A percentile compares a stretch with the other conserved stretches of the same genome.
Conservation (phyloP, 1,284 basidiomycete genomes). For the Malassezia dermatis region DNA sequence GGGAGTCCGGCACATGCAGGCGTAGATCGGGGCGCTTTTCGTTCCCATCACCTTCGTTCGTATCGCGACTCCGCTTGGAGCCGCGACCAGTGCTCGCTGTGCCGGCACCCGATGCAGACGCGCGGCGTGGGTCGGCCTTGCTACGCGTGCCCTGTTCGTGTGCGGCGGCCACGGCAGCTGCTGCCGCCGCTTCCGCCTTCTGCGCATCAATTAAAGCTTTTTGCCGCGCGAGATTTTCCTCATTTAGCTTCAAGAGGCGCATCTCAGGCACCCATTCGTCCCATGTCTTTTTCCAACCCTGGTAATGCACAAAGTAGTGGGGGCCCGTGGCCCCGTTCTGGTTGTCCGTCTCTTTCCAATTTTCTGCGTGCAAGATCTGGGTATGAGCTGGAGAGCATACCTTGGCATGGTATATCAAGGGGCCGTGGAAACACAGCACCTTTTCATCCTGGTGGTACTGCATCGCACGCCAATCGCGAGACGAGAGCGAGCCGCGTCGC, state of each 20-base stretch:
- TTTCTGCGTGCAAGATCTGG: constrained; percentile 67
- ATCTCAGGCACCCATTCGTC: constrained; percentile 89
- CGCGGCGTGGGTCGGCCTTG: constrained; percentile 20
- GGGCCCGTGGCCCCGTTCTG: constrained; percentile 59
- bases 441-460: constrained; percentile 59
- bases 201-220: constrained; percentile 48
- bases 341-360: constrained; percentile 62
- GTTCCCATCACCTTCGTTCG: constrained; percentile 51
- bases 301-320: constrained; percentile 94
- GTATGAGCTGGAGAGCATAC: constrained; percentile 39
- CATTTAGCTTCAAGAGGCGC: constrained; percentile 76
- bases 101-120: constrained; percentile 23
- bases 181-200: constrained; percentile 37
- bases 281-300: constrained; percentile 99
- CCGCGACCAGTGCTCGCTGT: constrained; percentile 6
- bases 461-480: constrained; percentile 18
- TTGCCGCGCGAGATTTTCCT: constrained; percentile 71
- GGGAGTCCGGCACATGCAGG: constrained; percentile 71
- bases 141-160: not conserved
- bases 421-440: constrained; percentile 86
- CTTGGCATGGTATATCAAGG: constrained; percentile 88
- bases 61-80: constrained; percentile 17
- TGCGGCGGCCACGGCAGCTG: constrained; percentile 21
- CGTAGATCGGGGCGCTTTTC: constrained; percentile 77
- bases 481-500: not conserved